Base-by-base conservation (phyloP, 208 protist genomes). In the Trypanosoma mega region DNA sequence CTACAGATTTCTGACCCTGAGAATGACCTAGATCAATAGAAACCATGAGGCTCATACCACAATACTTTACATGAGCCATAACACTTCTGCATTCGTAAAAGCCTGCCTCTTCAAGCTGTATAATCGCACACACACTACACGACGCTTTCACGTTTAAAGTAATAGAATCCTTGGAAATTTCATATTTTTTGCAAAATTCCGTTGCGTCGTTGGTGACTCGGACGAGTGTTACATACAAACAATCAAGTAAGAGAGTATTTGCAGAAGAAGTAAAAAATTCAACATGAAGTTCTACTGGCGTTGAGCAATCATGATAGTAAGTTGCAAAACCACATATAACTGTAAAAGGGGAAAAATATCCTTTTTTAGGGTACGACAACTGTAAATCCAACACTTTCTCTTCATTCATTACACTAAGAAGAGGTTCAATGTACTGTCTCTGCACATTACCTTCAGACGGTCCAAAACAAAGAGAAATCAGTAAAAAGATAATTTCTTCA, bases 1-100 rank as follows among this genome's bases (percentile, higher is more conserved):
- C 23, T 37, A 36, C 18, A 16, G 21, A 16, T 12, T 64, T 5
- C 30, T 21, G 11, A 41, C 26, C 37, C 14, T 47, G 26, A 18
- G 65, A 72, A 39, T 55, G 60, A 39, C 74, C 74, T 9, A 69
- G 37, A 24, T 51, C 36, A 36, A 61, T 63, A 16, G 75, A 54
- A 8, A 63, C 67, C 65, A 61, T 27, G 41, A 73, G 43, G 14
- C 30, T 41, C 9, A 75, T 62, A 29, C 47, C 66, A 24, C 29
- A 33, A 48, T 70, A 55, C 11, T 33, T 49, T 30, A 82, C 70
- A 49, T 63, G 51, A 16, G 71, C 76, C 4, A 16, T 37, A 31
- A 85, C 46, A 48, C 57, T 66, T 51, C 34, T 54, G 51, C 77
- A 88, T 37, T 56, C 36, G 37, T 76, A 76, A 46, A 74, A 62